These are phyloP conservation scores for Maudiozyma pseudohumilis DNA, from an alignment of 805 yeast species.

Conservation along the genomic window DNA sequence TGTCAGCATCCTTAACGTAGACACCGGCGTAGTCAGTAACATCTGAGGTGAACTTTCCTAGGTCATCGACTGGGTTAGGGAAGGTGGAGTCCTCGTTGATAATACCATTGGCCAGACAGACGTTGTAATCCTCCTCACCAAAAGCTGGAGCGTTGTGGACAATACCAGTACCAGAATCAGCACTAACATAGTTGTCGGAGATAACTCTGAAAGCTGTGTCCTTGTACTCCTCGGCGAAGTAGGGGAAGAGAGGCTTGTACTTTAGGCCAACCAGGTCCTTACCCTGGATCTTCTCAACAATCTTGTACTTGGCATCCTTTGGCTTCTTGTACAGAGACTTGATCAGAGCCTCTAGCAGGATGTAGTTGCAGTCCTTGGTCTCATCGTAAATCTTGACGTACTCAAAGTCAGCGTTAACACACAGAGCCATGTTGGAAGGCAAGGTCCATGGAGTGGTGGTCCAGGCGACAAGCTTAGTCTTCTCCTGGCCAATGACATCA, in stretches of 20 bases:
- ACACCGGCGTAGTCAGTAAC: conserved; percentile 70
- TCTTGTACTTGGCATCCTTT: conserved; percentile 72
- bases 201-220: conserved; percentile 78
- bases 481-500: conserved; percentile 68
- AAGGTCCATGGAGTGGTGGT: conserved; percentile 99
- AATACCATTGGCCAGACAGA: conserved; percentile 66
- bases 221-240: conserved; percentile 64
- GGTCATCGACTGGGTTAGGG: conserved; percentile 93
- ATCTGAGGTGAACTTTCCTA: conserved; percentile 70
- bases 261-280: conserved; percentile 65
- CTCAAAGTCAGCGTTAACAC: conserved; percentile 85
- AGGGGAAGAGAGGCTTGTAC: conserved; percentile 78
- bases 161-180: conserved; percentile 97
- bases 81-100: conserved; percentile 58
- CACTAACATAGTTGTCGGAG: conserved; percentile 74
- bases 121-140: conserved; percentile 96
- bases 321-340: conserved; percentile 91
- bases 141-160: conserved; percentile 98
- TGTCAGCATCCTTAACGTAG: conserved; percentile 94
- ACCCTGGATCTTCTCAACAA: conserved; percentile 76
- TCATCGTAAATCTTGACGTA: conserved; percentile 90
- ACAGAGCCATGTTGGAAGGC: conserved; percentile 86
- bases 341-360: conserved; percentile 73
- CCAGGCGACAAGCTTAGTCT: conserved; percentile 89
- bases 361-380: conserved; percentile 69